Evolutionary conservation across 1,284 basidiomycete genomes (phyloP).

Genomic region (Gomphus bonarii): DNA sequence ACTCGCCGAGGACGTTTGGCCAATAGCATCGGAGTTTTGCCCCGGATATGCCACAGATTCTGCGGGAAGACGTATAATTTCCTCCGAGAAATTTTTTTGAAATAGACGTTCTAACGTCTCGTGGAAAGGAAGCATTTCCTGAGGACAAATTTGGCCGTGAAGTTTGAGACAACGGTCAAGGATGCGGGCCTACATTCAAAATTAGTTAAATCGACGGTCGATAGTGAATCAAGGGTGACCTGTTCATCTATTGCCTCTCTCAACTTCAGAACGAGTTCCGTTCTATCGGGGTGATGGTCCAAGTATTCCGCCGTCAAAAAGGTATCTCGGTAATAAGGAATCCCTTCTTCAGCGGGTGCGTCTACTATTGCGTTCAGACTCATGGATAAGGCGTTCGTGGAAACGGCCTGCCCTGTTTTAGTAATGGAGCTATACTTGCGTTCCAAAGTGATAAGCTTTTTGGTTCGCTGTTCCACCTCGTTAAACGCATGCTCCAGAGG

Average conservation of each 20-base stretch:
- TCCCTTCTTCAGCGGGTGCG: slow-evolving; percentile 66
- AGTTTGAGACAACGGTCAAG: slow-evolving; percentile 79
- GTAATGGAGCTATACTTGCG: slow-evolving; percentile 67
- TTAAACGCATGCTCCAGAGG: slow-evolving; percentile 79
- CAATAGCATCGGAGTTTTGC: slow-evolving; percentile 3
- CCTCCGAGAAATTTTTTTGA: slow-evolving; percentile 81
- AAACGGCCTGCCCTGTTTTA: slow-evolving; percentile 61
- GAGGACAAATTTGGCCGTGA: slow-evolving; percentile 74
- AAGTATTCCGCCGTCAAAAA: slow-evolving; percentile 73
- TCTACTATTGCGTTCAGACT: slow-evolving; percentile 83
- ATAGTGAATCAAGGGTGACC: slow-evolving; percentile 30
- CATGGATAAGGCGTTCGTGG: slow-evolving; percentile 83
- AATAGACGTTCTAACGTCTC: slow-evolving; percentile 85
- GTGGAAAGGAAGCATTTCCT: slow-evolving; percentile 87
- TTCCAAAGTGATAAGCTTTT: slow-evolving; percentile 63
- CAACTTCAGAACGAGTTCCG: slow-evolving; percentile 61
- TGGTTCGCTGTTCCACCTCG: slow-evolving; percentile 71
- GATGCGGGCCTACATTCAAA: slow-evolving; percentile 48
- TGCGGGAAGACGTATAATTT: slow-evolving; percentile 64
- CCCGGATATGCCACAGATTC: slow-evolving; percentile 19
- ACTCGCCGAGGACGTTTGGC: neutral
- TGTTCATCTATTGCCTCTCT: slow-evolving; percentile 73
- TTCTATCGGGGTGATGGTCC: slow-evolving; percentile 58
- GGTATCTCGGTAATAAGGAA: slow-evolving; percentile 65
- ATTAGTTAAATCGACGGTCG: neutral